Conservation (phyloP, 768 basidiomycete species). For the Psilocybe cubensis region DNA sequence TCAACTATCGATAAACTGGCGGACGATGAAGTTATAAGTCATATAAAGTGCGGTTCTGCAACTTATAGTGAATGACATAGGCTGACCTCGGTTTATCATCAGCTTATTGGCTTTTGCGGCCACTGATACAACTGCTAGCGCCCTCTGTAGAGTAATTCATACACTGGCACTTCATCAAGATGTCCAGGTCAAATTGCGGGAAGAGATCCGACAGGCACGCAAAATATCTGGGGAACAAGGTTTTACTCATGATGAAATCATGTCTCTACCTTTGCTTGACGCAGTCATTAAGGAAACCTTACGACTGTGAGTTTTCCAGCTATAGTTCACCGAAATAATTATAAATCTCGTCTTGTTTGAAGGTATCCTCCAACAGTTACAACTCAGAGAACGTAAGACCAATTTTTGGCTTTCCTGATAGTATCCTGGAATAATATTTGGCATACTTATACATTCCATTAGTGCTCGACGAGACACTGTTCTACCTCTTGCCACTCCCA, state of each 20-base stretch:
- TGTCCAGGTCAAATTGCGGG: slow-evolving; percentile 37
- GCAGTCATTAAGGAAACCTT: slow-evolving; percentile 43
- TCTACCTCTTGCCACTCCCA: slow-evolving; percentile 29
- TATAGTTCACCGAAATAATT: background rate
- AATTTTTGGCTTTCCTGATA: background rate
- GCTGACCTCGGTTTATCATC: background rate
- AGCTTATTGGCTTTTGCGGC: slow-evolving; percentile 39
- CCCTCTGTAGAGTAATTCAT: slow-evolving; percentile 38
- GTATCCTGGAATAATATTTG: background rate
- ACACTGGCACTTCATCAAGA: slow-evolving; percentile 33
- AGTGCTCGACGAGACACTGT: slow-evolving; percentile 1
- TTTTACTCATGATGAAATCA: slow-evolving; percentile 39
- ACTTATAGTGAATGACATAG: background rate
- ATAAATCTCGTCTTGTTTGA: slow-evolving; percentile 4
- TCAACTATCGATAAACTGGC: slow-evolving; percentile 32
- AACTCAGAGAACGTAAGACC: slow-evolving; percentile 10
- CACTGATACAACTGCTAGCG: slow-evolving; percentile 47
- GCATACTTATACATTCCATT: background rate
- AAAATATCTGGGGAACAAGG: slow-evolving; percentile 21
- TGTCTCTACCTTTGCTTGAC: slow-evolving; percentile 40
- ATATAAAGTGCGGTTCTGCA: slow-evolving; percentile 24
- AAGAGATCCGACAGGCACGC: slow-evolving; percentile 35
- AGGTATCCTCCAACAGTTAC: slow-evolving; percentile 21
- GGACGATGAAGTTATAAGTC: slow-evolving; percentile 36
- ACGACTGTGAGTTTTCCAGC: slow-evolving; percentile 33